Percentiles rank a stretch among this genome's conserved stretches.
Evolutionary conservation across 768 basidiomycete species (phyloP).

Genomic region (Naematelia encephala): DNA sequence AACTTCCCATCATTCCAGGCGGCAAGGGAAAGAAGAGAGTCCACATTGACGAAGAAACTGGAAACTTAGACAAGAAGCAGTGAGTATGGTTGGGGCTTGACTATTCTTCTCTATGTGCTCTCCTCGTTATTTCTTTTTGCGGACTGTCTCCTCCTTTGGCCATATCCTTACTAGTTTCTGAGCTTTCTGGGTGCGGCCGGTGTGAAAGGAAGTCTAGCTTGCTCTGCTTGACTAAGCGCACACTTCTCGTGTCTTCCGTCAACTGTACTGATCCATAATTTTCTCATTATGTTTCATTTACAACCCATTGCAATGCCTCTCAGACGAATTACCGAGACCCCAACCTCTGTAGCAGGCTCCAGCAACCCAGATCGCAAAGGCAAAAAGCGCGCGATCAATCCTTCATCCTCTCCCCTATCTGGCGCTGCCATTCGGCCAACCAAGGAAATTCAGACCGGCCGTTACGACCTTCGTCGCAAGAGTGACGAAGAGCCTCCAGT

Average conservation of each 20-base stretch:
- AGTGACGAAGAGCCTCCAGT: conserved; percentile 7
- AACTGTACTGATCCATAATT: background rate
- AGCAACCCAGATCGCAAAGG: conserved; percentile 59
- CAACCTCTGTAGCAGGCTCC: background rate
- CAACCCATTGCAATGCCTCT: too few relatives aligned
- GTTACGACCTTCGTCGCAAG: conserved; percentile 18
- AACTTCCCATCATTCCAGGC: conserved; percentile 3
- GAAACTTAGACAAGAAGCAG: background rate
- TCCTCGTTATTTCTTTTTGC: background rate
- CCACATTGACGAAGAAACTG: conserved; percentile 13
- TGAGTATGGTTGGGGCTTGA: background rate
- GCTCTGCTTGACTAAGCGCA: background rate
- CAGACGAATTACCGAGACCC: conserved; percentile 4
- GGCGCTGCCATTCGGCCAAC: background rate
- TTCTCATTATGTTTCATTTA: background rate
- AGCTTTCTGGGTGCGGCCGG: background rate
- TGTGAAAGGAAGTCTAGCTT: conserved; percentile 8
- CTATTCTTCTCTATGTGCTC: background rate
- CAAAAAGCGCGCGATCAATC: conserved; percentile 78
- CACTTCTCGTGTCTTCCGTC: background rate
- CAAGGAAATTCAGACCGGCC: conserved; percentile 56
- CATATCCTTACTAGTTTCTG: background rate
- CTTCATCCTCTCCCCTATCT: conserved; percentile 41
- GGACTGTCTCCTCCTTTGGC: background rate
- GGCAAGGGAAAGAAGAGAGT: conserved; percentile 30